Evolutionary conservation across 805 yeast genomes (phyloP), one percentile per base, ranked within the genome.

Genomic region (Pichia scutulata): DNA sequence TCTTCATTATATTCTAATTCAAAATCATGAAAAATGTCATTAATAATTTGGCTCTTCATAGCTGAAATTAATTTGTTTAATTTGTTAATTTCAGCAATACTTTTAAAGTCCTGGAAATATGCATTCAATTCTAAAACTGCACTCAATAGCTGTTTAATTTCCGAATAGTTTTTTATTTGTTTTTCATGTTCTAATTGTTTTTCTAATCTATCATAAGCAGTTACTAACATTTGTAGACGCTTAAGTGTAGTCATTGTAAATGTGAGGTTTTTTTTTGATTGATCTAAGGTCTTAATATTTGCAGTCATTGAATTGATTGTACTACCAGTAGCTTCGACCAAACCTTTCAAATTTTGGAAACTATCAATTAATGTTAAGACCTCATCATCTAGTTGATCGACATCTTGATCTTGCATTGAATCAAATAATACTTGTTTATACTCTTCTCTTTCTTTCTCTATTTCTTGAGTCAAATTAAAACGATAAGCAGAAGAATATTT

Each of bases 171-270:
- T 43, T 62, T 65, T 9, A 54, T 55, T 8, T 55, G 58, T 2
- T 61, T 43, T 4, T 58, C 52, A 41, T 61, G 70, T 22, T 72
- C 66, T 1, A 77, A 69, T 46, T 78, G 69, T 7, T 67, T 60
- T 18, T 73, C 73, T 43, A 89, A 72, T 54, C 79, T 78, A 41
- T 81, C 81, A 63, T 81, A 82, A 2, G 95, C 90, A 21, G 80
- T 81, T 7, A 86, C 75, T 45, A 93, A 72, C 87, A 90, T 90
- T 61, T 89, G 95, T 39, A 93, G 71, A 54, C 96, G 76, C 60
- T 92, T 87, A 57, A 92, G 72, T 37, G 89, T 81, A 1, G 95
- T 88, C 86, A 93, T 87, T 12, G 93, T 80, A 25, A 81, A 73
- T 2, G 89, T 90, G 45, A 93, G 70, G 64, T 93, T 93, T 62